phyloP scores from a whole-genome alignment of 2,329 filamentous ascomycete genomes.

The Plectosphaerella sp. region DNA sequence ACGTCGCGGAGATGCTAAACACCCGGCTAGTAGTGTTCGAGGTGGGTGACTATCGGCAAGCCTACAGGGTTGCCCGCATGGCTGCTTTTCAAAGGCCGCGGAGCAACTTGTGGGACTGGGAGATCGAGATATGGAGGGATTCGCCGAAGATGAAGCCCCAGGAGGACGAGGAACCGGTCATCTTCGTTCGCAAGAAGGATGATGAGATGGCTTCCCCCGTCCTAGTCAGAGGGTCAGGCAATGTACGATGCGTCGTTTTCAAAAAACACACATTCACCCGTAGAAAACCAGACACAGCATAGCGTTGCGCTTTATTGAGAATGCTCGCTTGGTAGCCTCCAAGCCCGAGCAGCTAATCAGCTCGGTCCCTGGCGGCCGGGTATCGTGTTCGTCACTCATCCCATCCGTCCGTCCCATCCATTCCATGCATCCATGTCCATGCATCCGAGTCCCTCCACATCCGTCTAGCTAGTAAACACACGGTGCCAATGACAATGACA shows the following conservation, averaged over 20 bases:
- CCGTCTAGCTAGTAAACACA: too few species aligned
- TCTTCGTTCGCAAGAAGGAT: too few species aligned
- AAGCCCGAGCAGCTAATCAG: too few species aligned
- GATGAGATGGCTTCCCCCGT: background rate
- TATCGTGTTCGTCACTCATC: background rate
- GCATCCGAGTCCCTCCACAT: too few species aligned
- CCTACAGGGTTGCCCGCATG: conserved; percentile 53
- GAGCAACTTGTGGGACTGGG: conserved; percentile 18
- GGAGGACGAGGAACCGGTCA: conserved; percentile 16
- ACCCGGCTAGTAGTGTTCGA: conserved; percentile 63
- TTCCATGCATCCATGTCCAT: too few species aligned
- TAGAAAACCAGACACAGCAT: too few species aligned
- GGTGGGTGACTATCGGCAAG: conserved; percentile 67
- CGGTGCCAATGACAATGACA: too few species aligned
- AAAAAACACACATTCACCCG: too few species aligned
- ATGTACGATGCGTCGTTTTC: background rate
- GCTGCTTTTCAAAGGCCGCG: conserved; percentile 24
- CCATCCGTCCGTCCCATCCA: background rate
- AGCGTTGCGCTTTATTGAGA: background rate
- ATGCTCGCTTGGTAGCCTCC: background rate
- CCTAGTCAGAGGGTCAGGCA: background rate
- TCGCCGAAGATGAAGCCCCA: conserved; percentile 42
- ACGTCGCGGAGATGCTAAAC: conserved; percentile 42
- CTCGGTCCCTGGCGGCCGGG: background rate
- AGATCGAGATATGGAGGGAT: conserved; percentile 70